Conservation (phyloP, 2,329 filamentous ascomycete genomes). For the Coleophoma crateriformis region DNA sequence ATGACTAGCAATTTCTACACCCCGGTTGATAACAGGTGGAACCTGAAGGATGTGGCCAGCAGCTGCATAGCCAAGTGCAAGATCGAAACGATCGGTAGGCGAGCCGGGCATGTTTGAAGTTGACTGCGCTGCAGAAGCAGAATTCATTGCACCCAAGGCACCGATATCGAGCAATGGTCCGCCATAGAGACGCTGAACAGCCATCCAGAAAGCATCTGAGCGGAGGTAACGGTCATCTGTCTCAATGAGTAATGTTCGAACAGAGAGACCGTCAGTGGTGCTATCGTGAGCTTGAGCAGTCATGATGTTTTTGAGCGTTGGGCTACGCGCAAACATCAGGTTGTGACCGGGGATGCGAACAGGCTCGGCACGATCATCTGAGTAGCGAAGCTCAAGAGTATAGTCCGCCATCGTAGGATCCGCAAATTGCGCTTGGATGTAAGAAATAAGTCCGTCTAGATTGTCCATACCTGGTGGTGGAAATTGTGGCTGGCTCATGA, state of each 20-base stretch:
- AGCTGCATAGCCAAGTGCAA: conserved; percentile 60
- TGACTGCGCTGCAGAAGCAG: conserved; percentile 7
- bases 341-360: conserved; percentile 47
- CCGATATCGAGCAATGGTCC: conserved; percentile 38
- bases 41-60: conserved; percentile 54
- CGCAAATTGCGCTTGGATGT: conserved; percentile 34
- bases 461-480: conserved; percentile 18
- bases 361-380: conserved; percentile 32
- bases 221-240: conserved; percentile 47
- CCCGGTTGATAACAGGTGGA: conserved; percentile 47
- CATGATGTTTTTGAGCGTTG: conserved; percentile 30
- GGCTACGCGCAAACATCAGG: conserved; percentile 49
- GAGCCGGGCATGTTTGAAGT: conserved; percentile 31
- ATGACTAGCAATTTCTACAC: conserved; percentile 52
- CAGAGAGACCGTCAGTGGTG: conserved; percentile 19
- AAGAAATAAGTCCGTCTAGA: conserved; percentile 31
- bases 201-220: conserved; percentile 50
- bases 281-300: conserved; percentile 19
- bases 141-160: conserved; percentile 7
- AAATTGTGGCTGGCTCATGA: conserved; percentile 15
- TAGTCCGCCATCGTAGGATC: conserved; percentile 38
- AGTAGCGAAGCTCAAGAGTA: conserved; percentile 39
- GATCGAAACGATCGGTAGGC: conserved; percentile 40
- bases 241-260: conserved; percentile 38
- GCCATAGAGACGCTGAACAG: conserved; percentile 53